These are phyloP conservation scores for Tuber brumale DNA, from an alignment of 495 filamentous ascomycete species.

Conservation along the genomic window DNA sequence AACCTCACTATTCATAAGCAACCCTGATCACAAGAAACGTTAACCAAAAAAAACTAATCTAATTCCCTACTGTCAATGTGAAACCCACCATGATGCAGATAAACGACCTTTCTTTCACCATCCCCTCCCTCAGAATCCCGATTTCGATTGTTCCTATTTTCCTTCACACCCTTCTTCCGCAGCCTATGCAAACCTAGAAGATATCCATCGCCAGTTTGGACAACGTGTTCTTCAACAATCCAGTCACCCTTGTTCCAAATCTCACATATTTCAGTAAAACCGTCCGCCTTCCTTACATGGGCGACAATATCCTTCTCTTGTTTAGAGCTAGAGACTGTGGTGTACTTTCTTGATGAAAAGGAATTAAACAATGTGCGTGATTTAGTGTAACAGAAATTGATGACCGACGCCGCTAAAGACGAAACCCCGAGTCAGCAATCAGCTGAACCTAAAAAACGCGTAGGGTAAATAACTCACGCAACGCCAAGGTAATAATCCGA, in stretches of 20 bases:
- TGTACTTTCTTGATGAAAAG: conserved; percentile 62
- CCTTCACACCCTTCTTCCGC: conserved; percentile 72
- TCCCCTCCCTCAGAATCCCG: conserved; percentile 54
- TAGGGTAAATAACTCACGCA: conserved; percentile 56
- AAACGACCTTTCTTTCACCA: conserved; percentile 76
- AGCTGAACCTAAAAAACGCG: not conserved
- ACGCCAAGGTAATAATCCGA: conserved; percentile 78
- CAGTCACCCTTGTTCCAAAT: conserved; percentile 64
- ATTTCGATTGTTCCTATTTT: conserved; percentile 55
- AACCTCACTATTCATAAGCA: conserved; percentile 98
- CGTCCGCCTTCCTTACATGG: conserved; percentile 58
- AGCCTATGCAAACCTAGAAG: conserved; percentile 84
- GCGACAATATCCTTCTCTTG: conserved; percentile 49
- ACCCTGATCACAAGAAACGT: conserved; percentile 43
- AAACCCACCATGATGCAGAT: conserved; percentile 70
- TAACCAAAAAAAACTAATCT: conserved; percentile 5
- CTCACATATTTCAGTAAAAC: conserved; percentile 86
- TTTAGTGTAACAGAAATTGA: conserved; percentile 72
- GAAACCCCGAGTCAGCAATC: conserved; percentile 3
- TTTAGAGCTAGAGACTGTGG: conserved; percentile 52
- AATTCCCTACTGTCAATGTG: not conserved
- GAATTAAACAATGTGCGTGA: conserved; percentile 78
- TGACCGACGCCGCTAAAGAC: conserved; percentile 61
- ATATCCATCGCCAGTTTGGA: conserved; percentile 91
- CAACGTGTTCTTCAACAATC: conserved; percentile 88